phyloP scores from a whole-genome alignment of 176 grass and related monocot genomes.

The Oryza australiensis region DNA sequence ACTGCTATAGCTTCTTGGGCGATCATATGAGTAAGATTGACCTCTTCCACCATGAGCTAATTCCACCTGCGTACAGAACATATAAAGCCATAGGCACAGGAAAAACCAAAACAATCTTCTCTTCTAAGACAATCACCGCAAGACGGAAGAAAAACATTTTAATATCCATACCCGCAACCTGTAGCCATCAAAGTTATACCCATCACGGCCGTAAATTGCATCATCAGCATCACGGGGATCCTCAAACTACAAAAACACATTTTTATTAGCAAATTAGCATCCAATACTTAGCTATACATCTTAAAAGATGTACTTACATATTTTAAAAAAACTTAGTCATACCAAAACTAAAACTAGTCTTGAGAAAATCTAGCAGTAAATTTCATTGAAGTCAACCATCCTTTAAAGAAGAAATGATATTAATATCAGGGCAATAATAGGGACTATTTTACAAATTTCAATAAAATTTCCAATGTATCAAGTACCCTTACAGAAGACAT shows the following conservation, averaged over 20 bases:
- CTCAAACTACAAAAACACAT: conserved; percentile 64
- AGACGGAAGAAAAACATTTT: neutral
- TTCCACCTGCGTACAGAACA: conserved; percentile 68
- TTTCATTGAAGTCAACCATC: neutral
- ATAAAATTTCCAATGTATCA: neutral
- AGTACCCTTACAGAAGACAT: conserved; percentile 8
- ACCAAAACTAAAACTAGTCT: neutral
- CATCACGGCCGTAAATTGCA: conserved; percentile 85
- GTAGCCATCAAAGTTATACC: conserved; percentile 90
- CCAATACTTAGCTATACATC: neutral
- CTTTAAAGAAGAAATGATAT: neutral
- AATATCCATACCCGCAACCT: conserved; percentile 62
- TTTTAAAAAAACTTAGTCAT: conserved; percentile 1
- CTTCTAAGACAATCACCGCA: conserved; percentile 1
- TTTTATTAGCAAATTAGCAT: neutral
- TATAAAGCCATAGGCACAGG: neutral
- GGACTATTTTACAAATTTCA: neutral
- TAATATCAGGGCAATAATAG: neutral
- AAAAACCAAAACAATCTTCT: neutral
- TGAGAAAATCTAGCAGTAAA: neutral
- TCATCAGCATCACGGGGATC: conserved; percentile 89
- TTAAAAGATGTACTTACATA: neutral
- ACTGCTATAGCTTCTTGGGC: conserved; percentile 68
- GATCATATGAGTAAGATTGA: conserved; percentile 77
- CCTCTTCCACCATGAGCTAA: conserved; percentile 89